These are phyloP conservation scores for Hymenoscyphus repandus DNA, from an alignment of 2,329 filamentous ascomycete genomes.

Conservation along the genomic window DNA sequence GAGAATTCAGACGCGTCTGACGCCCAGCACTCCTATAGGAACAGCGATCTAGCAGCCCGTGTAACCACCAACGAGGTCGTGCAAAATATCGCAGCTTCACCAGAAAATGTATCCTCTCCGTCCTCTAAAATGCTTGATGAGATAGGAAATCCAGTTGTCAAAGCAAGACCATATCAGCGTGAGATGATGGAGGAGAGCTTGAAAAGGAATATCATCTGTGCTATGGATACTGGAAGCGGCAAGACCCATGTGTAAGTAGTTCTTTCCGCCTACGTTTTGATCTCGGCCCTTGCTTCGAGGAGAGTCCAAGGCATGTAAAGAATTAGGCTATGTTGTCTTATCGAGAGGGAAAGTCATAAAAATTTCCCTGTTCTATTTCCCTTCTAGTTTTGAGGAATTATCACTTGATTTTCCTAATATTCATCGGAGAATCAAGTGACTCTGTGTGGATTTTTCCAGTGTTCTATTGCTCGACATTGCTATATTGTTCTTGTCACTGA, in stretches of 20 bases:
- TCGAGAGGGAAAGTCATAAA: neutral
- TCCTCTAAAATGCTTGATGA: constrained; percentile 1
- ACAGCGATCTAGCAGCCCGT: too few species aligned
- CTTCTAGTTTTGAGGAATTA: neutral
- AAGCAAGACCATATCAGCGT: constrained; percentile 51
- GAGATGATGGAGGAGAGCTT: constrained; percentile 73
- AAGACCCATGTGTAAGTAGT: constrained; percentile 68
- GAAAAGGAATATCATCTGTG: constrained; percentile 65
- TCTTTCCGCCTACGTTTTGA: neutral
- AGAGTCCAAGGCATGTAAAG: neutral
- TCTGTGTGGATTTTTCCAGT: neutral
- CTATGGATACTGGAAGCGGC: constrained; percentile 75
- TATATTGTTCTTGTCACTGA: neutral
- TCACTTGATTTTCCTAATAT: neutral
- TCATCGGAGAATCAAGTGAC: neutral
- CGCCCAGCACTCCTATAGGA: too few species aligned
- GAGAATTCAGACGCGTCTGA: too few species aligned
- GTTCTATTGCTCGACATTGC: neutral
- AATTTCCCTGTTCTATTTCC: neutral
- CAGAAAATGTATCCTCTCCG: constrained; percentile 5
- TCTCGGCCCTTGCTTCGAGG: too few species aligned
- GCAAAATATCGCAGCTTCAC: neutral
- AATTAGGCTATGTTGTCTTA: neutral
- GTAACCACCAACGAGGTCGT: too few species aligned
- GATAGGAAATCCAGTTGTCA: constrained; percentile 14